These are phyloP conservation scores for Dendrobium chrysotoxum DNA, from an alignment of 106 monocot species.

Conservation along the genomic window DNA sequence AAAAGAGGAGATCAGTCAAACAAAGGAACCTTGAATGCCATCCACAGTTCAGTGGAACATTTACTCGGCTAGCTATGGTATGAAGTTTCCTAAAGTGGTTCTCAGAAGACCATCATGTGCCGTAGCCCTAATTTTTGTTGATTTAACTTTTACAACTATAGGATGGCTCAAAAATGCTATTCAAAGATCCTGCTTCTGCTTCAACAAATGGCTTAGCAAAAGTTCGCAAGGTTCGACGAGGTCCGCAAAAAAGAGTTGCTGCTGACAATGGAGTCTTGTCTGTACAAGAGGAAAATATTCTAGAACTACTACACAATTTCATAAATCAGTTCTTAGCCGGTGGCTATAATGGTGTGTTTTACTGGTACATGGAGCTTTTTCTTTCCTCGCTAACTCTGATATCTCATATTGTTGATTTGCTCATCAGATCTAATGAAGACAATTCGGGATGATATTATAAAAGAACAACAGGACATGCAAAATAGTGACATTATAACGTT, in stretches of 20 bases:
- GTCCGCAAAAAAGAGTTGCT: slow-evolving; percentile 74
- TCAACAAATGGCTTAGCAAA: slow-evolving; percentile 41
- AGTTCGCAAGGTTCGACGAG: slow-evolving; percentile 54
- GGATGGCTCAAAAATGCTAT: slow-evolving; percentile 86
- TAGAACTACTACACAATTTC: slow-evolving; percentile 49
- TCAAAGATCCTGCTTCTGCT: slow-evolving; percentile 58
- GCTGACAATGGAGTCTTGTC: slow-evolving; percentile 48
- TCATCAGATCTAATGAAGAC: slow-evolving; percentile 90
- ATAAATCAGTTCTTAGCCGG: slow-evolving; percentile 69
- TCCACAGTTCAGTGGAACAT: slow-evolving; percentile 63
- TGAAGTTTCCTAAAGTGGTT: background rate
- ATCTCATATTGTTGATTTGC: slow-evolving; percentile 13
- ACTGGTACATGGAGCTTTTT: background rate
- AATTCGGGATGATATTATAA: slow-evolving; percentile 58
- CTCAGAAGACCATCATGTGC: slow-evolving; percentile 3
- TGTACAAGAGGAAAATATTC: slow-evolving; percentile 38
- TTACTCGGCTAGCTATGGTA: slow-evolving; percentile 70
- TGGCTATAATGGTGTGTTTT: slow-evolving; percentile 71
- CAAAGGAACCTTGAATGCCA: slow-evolving; percentile 37
- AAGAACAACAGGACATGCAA: slow-evolving; percentile 65
- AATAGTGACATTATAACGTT: slow-evolving; percentile 60
- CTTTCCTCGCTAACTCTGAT: background rate
- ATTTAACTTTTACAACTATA: slow-evolving; percentile 13
- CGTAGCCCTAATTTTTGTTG: background rate
- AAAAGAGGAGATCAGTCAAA: slow-evolving; percentile 40